phyloP scores from a whole-genome alignment of 352 stramenopile genomes.

The Pythium rhizo-oryzae region DNA sequence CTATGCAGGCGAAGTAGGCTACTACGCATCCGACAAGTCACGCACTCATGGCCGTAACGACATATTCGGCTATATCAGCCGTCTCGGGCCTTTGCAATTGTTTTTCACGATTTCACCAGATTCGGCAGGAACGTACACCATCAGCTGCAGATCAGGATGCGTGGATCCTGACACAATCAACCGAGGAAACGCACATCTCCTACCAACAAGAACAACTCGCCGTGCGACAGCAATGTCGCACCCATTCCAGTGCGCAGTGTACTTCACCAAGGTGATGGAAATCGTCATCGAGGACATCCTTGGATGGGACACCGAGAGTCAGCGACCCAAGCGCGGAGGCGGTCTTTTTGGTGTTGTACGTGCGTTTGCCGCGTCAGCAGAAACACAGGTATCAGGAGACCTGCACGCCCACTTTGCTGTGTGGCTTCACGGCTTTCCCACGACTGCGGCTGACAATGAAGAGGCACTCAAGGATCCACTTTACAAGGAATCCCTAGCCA shows the following conservation, averaged over 20 bases:
- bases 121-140: conserved; percentile 1
- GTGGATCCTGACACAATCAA: not conserved
- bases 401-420: conserved; percentile 10
- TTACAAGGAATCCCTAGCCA: not conserved
- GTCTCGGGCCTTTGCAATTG: conserved; percentile 8
- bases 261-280: conserved; percentile 4
- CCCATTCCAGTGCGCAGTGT: conserved; percentile 8
- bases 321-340: not conserved
- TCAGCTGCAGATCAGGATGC: not conserved
- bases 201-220: not conserved
- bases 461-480: not conserved
- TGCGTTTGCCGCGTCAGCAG: conserved; percentile 7
- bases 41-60: conserved; percentile 4
- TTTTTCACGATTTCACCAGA: conserved; percentile 15
- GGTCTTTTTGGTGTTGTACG: conserved; percentile 1
- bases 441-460: not conserved
- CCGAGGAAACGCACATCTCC: conserved; percentile 6
- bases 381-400: conserved; percentile 10
- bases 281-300: conserved; percentile 11
- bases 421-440: conserved; percentile 10
- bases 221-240: not conserved
- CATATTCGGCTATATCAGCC: conserved; percentile 8
- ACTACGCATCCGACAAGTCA: conserved; percentile 1
- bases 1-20: not conserved
- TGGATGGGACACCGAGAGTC: not conserved